Percentiles rank a stretch among this genome's conserved stretches.
phyloP scores from a whole-genome alignment of 1,139 yeast genomes.

The Meyerozyma smithsonii region DNA sequence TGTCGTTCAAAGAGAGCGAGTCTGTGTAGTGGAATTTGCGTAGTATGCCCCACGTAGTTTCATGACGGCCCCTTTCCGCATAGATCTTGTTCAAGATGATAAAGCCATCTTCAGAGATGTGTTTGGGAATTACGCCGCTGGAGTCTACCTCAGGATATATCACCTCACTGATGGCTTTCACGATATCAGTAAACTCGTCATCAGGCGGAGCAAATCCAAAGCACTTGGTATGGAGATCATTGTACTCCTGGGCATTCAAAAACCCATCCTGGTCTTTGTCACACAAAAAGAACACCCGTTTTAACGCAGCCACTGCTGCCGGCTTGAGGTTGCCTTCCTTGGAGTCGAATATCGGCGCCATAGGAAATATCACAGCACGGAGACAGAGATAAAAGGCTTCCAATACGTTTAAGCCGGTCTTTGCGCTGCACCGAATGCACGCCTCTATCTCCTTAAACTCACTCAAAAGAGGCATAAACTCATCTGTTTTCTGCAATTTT shows the following conservation, averaged over 20 bases:
- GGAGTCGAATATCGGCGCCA: conserved; percentile 93
- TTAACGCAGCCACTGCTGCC: conserved; percentile 68
- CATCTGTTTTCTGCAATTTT: conserved; percentile 53
- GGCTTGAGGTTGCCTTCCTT: conserved; percentile 81
- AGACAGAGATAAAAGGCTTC: conserved; percentile 89
- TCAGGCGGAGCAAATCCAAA: conserved; percentile 44
- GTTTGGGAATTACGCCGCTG: conserved; percentile 24
- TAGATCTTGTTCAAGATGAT: conserved; percentile 70
- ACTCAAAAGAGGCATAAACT: conserved; percentile 77
- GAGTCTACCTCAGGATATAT: conserved; percentile 21
- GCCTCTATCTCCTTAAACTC: conserved; percentile 94
- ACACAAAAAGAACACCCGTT: conserved; percentile 75
- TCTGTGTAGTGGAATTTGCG: conserved; percentile 88
- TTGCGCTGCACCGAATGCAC: conserved; percentile 84
- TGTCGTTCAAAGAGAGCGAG: conserved; percentile 77
- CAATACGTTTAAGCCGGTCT: conserved; percentile 73
- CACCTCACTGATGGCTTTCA: conserved; percentile 20
- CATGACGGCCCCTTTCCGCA: conserved; percentile 90
- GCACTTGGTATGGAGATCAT: conserved; percentile 66
- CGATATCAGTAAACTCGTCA: conserved; percentile 28
- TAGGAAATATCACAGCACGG: conserved; percentile 85
- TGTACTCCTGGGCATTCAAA: conserved; percentile 65
- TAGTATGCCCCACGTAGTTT: conserved; percentile 92
- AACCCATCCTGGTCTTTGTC: conserved; percentile 90
- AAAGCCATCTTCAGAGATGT: conserved; percentile 74